Base-by-base conservation (phyloP, 2,329 filamentous ascomycete genomes). In the Colletotrichum phormii region DNA sequence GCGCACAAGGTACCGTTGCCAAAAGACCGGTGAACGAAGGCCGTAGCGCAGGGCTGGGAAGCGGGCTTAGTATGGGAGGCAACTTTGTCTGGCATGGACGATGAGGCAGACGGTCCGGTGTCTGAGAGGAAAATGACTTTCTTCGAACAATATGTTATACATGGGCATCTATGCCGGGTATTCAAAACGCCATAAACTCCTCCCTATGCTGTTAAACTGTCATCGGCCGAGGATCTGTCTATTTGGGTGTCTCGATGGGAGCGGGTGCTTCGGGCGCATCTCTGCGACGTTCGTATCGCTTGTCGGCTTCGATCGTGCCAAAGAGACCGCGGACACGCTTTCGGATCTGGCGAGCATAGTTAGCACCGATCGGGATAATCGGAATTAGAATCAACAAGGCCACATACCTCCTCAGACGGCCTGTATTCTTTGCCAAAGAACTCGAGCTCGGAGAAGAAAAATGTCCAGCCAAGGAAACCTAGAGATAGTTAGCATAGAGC, bases 21-120 rank as follows among this genome's bases (percentile, higher is more conserved):
- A 95, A 95, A 85, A 85, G 94, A 76, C 93, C 93, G 0, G 92
- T 95, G 37, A 95, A 95, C 79, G 92, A 95, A 81, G 87, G 89
- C 18, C 81, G 88, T 64, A 77, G 82, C 11, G 78, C 84, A 1
- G 84, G 84, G 0, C 75, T 89, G 49, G 86, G 87, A 5, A 82
- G 85, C 8, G 86, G 89, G 5, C 79, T 90, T 66, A 84, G 88
- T 13, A 89, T 90, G 84, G 88, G 89, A 9, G 85, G 86, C 24
- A 89, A 88, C 74, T 89, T 91, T 80, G 89, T 89, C 33, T 91
- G 89, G 89, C 76, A 82, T 42, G 81, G 82, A 26, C 78, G 84
- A 73, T 55, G 15, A 55, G 18, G 33, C 84, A 76, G 81, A 33
- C 18, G 54, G 46, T 5, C n/a, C 15, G 42, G 13, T n/a, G 33